Conservation (phyloP, 2,329 filamentous ascomycete genomes). For the Sclerotinia spermophila region DNA sequence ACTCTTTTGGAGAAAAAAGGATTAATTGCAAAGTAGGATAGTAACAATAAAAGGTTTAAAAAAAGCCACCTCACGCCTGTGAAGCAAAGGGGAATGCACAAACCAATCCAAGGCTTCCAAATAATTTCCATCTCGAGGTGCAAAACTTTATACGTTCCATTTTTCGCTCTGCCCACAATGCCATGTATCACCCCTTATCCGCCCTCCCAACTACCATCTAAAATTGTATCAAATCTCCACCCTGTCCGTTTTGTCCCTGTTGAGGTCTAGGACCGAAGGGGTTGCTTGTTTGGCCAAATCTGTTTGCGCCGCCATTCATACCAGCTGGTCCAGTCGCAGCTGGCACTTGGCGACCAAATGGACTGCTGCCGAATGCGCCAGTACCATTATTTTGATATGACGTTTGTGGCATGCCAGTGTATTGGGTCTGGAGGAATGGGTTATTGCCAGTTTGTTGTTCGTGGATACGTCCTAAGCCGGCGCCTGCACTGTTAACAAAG, state of each 20-base stretch:
- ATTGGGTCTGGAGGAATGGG: constrained; percentile 82
- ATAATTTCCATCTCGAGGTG: constrained; percentile 9
- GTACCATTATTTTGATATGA: constrained; percentile 47
- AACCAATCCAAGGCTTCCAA: constrained; percentile 14
- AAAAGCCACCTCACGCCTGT: constrained; percentile 18
- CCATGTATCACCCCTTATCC: neutral
- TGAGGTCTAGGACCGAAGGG: constrained; percentile 54
- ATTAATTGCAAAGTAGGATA: constrained; percentile 1
- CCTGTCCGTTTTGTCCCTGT: constrained; percentile 44
- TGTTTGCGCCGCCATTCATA: constrained; percentile 48
- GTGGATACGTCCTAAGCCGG: constrained; percentile 67
- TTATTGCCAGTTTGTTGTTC: constrained; percentile 66
- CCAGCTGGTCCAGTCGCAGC: constrained; percentile 55
- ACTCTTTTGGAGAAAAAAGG: constrained; percentile 15
- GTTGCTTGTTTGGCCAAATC: constrained; percentile 43
- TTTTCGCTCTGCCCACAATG: neutral
- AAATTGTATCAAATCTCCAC: constrained; percentile 37
- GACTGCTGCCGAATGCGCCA: constrained; percentile 29
- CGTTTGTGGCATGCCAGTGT: constrained; percentile 68
- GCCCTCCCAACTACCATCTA: constrained; percentile 18
- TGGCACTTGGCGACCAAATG: constrained; percentile 44
- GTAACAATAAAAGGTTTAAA: constrained; percentile 20
- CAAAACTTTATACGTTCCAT: constrained; percentile 22
- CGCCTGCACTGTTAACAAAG: constrained; percentile 92
- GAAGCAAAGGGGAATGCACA: constrained; percentile 12